Evolutionary conservation across 805 yeast genomes (phyloP).

Genomic region (Nakazawaea molendinolei): DNA sequence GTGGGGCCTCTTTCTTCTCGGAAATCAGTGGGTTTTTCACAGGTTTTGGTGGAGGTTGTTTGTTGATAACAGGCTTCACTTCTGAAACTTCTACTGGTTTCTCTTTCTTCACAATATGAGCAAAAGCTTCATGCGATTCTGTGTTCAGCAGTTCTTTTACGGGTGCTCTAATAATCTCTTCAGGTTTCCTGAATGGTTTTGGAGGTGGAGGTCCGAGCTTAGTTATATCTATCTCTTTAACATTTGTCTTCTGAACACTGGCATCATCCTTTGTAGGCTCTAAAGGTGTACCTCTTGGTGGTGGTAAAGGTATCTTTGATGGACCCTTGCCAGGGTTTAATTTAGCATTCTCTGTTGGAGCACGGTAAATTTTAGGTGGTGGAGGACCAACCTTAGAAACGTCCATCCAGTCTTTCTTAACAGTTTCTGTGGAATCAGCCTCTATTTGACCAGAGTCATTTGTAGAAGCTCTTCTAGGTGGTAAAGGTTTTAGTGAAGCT

Average conservation of each 20-base stretch:
- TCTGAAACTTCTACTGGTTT: neutral
- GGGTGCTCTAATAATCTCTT: constrained; percentile 17
- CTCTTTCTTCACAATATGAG: constrained; percentile 3
- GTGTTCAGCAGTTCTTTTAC: neutral
- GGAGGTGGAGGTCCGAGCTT: constrained; percentile 44
- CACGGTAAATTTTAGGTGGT: constrained; percentile 26
- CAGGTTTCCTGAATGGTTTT: constrained; percentile 22
- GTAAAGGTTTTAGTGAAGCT: neutral
- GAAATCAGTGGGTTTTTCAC: neutral
- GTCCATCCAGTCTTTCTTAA: constrained; percentile 22
- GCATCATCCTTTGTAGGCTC: too few species aligned
- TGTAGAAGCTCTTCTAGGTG: neutral
- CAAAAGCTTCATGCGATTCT: constrained; percentile 1
- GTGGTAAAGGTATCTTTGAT: too few species aligned
- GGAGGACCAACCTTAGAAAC: constrained; percentile 36
- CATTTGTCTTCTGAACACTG: too few species aligned
- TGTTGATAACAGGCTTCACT: constrained; percentile 3
- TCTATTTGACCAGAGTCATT: neutral
- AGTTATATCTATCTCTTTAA: constrained; percentile 30
- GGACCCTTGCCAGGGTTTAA: too few species aligned
- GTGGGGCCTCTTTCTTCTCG: neutral
- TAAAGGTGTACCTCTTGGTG: too few species aligned
- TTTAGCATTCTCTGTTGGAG: neutral
- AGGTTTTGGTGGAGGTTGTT: constrained; percentile 15
- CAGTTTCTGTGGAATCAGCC: neutral